phyloP scores from a whole-genome alignment of 2,329 filamentous ascomycete genomes.

The Colletotrichum scovillei region DNA sequence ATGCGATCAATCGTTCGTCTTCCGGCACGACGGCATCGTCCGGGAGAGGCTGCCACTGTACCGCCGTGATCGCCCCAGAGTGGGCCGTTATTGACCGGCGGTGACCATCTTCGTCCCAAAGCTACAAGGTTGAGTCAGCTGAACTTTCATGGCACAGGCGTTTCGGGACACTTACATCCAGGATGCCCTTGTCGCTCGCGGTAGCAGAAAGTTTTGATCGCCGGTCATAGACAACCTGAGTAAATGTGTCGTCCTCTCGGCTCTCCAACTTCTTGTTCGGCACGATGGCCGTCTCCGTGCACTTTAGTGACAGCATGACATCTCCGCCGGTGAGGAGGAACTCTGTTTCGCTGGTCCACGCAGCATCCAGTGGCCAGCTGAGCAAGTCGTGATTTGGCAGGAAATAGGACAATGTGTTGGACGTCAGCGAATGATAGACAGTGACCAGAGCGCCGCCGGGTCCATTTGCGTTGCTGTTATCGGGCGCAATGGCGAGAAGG shows the following conservation, averaged over 20 bases:
- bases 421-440: constrained; percentile 59
- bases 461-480: constrained; percentile 46
- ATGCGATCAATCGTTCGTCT: constrained; percentile 69
- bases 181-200: constrained; percentile 67
- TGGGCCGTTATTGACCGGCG: constrained; percentile 69
- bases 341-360: constrained; percentile 69
- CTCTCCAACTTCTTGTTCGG: constrained; percentile 63
- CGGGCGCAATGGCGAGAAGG: constrained; percentile 68
- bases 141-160: constrained; percentile 29
- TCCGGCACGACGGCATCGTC: constrained; percentile 42
- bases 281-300: constrained; percentile 58
- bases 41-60: constrained; percentile 69
- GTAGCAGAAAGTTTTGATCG: constrained; percentile 66
- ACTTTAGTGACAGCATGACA: constrained; percentile 60
- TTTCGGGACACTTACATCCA: constrained; percentile 63
- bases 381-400: constrained; percentile 62
- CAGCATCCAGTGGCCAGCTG: constrained; percentile 65
- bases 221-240: constrained; percentile 67
- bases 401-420: constrained; percentile 59
- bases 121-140: constrained; percentile 45
- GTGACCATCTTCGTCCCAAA: constrained; percentile 67
- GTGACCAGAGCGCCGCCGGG: constrained; percentile 63
- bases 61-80: constrained; percentile 66
- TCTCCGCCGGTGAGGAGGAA: constrained; percentile 71
- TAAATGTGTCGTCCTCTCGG: constrained; percentile 64